phyloP scores from a whole-genome alignment of 2,329 filamentous ascomycete species.

The Sarocladiaceae sp. region DNA sequence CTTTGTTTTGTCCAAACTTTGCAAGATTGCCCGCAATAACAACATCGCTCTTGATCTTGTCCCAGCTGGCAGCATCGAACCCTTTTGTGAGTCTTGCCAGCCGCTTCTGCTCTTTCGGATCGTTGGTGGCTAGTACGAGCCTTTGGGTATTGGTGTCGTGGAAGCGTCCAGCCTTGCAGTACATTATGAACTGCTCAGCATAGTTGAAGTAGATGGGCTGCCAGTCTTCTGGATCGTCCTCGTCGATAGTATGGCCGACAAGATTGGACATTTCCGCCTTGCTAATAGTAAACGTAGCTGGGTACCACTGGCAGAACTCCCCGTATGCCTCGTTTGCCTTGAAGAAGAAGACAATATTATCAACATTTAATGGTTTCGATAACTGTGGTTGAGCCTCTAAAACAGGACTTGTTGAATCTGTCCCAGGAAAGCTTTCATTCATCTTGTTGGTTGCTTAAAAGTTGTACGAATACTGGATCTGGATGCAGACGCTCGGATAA shows the following conservation, averaged over 20 bases:
- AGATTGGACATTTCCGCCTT: constrained; percentile 23
- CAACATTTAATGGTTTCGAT: constrained; percentile 1
- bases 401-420: constrained; percentile 2
- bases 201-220: constrained; percentile 26
- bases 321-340: constrained; percentile 24
- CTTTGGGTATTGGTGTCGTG: constrained; percentile 20
- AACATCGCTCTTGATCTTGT: constrained; percentile 25
- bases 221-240: constrained; percentile 9
- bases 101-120: constrained; percentile 24
- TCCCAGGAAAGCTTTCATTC: neutral
- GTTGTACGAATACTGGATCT: neutral
- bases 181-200: constrained; percentile 39
- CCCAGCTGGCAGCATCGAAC: constrained; percentile 25
- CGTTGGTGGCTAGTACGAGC: constrained; percentile 19
- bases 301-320: constrained; percentile 33
- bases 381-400: constrained; percentile 1
- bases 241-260: constrained; percentile 19
- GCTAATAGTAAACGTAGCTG: constrained; percentile 22
- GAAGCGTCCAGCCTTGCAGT: constrained; percentile 33
- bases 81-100: constrained; percentile 22
- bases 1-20: constrained; percentile 28
- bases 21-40: constrained; percentile 26
- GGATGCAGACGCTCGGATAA: constrained; percentile 1
- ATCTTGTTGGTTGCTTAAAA: constrained; percentile 4
- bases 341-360: constrained; percentile 24